A percentile compares a stretch with the other conserved stretches of the same genome.
Evolutionary conservation across 2,329 filamentous ascomycete species (phyloP).

Genomic region (Colletotrichum sp.): DNA sequence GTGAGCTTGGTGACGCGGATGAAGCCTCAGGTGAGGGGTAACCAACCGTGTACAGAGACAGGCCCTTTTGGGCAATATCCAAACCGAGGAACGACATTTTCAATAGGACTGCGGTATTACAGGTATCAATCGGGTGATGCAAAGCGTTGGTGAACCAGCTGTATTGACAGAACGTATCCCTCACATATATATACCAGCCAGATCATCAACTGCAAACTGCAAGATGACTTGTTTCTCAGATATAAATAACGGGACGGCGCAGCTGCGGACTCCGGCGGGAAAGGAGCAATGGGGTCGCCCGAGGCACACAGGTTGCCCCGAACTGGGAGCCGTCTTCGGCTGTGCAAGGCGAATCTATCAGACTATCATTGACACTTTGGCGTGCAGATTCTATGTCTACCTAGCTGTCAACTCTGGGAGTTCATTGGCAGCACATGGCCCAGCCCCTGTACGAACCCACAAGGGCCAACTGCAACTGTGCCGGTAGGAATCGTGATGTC

Average conservation of each 20-base stretch:
- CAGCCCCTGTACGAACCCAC: background rate
- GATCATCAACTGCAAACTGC: background rate
- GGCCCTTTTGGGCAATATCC: constrained; percentile 37
- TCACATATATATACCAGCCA: background rate
- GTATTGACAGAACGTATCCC: background rate
- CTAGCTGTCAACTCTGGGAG: background rate
- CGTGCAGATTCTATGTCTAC: background rate
- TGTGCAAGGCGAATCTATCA: background rate
- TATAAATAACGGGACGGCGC: background rate
- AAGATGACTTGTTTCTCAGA: background rate
- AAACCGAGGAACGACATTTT: constrained; percentile 32
- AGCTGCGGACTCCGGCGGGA: background rate
- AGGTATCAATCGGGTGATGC: background rate
- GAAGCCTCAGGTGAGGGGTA: constrained; percentile 4
- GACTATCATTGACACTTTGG: background rate
- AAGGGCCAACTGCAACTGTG: background rate
- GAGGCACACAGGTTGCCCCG: background rate
- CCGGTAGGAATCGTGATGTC: constrained; percentile 11
- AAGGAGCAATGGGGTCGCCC: background rate
- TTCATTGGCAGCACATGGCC: background rate
- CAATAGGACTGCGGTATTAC: background rate
- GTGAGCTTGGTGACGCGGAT: background rate
- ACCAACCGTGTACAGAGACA: constrained; percentile 36
- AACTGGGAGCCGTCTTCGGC: background rate
- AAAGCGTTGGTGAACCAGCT: background rate